phyloP scores from a whole-genome alignment of 129 eudicot genomes.

The Centella asiatica region DNA sequence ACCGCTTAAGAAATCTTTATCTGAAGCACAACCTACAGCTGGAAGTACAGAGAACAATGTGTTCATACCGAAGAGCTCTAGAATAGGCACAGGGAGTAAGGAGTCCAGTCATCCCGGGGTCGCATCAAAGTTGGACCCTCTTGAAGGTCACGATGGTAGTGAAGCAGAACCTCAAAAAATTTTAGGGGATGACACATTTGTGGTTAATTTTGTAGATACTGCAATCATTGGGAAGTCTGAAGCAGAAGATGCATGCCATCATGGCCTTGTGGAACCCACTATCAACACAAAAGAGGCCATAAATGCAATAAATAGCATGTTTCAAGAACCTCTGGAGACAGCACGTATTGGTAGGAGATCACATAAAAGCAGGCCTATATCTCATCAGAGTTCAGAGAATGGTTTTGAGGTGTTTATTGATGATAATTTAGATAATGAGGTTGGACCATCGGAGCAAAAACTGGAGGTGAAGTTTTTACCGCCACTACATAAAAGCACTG shows the following conservation, averaged over 20 bases:
- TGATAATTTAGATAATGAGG: slow-evolving; percentile 29
- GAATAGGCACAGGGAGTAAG: slow-evolving; percentile 8
- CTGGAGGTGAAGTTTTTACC: neutral
- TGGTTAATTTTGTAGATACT: slow-evolving; percentile 65
- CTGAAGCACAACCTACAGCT: slow-evolving; percentile 14
- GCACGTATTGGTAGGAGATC: slow-evolving; percentile 34
- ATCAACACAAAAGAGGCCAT: slow-evolving; percentile 88
- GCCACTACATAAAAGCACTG: slow-evolving; percentile 1
- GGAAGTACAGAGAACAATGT: slow-evolving; percentile 17
- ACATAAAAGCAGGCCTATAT: slow-evolving; percentile 32
- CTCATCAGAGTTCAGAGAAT: slow-evolving; percentile 19
- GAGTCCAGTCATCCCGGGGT: slow-evolving; percentile 1
- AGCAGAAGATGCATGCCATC: slow-evolving; percentile 94
- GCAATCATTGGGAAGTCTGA: slow-evolving; percentile 65
- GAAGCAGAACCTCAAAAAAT: slow-evolving; percentile 20
- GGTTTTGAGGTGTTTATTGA: slow-evolving; percentile 60
- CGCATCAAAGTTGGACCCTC: slow-evolving; percentile 3
- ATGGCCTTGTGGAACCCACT: slow-evolving; percentile 95
- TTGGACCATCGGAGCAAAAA: slow-evolving; percentile 19
- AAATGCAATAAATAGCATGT: slow-evolving; percentile 89
- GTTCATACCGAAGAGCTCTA: slow-evolving; percentile 19
- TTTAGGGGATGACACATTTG: slow-evolving; percentile 61
- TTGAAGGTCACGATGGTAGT: slow-evolving; percentile 6
- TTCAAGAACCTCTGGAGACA: slow-evolving; percentile 79
- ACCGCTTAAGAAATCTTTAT: slow-evolving; percentile 16